A percentile compares a stretch with the other conserved stretches of the same genome.
These are phyloP conservation scores for Haberlea rhodopensis DNA, from an alignment of 257 asterid genomes.

Conservation along the genomic window DNA sequence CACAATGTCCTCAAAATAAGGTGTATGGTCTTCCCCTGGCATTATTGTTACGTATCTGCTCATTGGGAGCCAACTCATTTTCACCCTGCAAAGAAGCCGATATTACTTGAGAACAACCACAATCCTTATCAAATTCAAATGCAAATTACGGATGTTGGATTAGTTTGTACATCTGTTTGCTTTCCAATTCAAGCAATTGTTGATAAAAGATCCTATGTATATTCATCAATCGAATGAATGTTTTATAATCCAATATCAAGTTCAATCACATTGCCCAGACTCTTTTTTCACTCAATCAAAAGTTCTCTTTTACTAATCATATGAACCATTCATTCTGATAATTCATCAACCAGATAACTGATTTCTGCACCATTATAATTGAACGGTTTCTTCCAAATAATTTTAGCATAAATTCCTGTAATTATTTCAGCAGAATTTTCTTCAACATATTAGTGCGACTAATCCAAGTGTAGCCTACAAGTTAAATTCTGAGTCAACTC, in stretches of 20 bases:
- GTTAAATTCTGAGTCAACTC: background rate
- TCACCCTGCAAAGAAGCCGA: constrained; percentile 75
- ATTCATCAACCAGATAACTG: background rate
- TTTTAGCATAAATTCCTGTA: background rate
- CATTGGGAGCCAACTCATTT: constrained; percentile 49
- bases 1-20: constrained; percentile 85
- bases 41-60: constrained; percentile 43
- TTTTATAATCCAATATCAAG: background rate
- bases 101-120: constrained; percentile 26
- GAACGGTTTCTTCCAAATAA: background rate
- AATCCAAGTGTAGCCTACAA: background rate
- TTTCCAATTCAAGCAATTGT: background rate
- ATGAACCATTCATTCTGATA: background rate
- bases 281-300: background rate
- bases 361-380: background rate
- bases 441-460: background rate
- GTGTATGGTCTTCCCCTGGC: constrained; percentile 66
- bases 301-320: background rate
- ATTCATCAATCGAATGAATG: background rate
- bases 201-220: background rate
- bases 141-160: background rate
- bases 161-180: background rate
- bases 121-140: background rate
- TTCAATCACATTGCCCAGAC: background rate
- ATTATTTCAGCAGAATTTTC: background rate